A percentile compares a stretch with the other conserved stretches of the same genome.
phyloP scores from a whole-genome alignment of 2,329 filamentous ascomycete genomes.

The Fusarium tricinctum region DNA sequence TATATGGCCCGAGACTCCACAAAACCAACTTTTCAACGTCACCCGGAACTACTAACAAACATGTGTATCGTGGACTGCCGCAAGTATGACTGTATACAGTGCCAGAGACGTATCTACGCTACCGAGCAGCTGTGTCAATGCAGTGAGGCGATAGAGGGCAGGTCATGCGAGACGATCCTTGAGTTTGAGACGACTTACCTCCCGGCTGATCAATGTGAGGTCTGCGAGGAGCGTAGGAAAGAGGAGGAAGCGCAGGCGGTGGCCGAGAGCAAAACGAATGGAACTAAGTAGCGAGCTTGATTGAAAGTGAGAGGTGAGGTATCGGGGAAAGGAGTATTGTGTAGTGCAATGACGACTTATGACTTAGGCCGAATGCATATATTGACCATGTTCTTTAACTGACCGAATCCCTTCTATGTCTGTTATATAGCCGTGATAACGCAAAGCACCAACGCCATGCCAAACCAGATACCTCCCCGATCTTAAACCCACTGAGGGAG shows the following conservation, averaged over 20 bases:
- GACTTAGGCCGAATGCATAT: neutral
- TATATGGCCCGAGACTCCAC: neutral
- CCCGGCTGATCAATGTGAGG: slow-evolving; percentile 25
- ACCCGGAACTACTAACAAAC: neutral
- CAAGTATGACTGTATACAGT: slow-evolving; percentile 36
- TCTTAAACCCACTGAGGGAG: slow-evolving; percentile 63
- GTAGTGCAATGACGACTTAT: slow-evolving; percentile 1
- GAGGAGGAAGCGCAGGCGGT: slow-evolving; percentile 10
- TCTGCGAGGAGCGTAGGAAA: slow-evolving; percentile 29
- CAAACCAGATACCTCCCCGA: neutral
- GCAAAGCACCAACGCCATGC: slow-evolving; percentile 9
- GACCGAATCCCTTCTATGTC: slow-evolving; percentile 5
- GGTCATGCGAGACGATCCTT: slow-evolving; percentile 10
- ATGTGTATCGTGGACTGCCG: slow-evolving; percentile 28
- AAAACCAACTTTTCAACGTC: neutral
- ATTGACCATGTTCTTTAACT: neutral
- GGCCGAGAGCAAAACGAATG: slow-evolving; percentile 1
- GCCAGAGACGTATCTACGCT: slow-evolving; percentile 25
- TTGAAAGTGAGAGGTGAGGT: neutral
- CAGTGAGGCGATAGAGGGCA: neutral
- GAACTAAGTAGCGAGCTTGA: neutral
- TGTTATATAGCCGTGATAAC: slow-evolving; percentile 5
- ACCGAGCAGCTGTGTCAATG: slow-evolving; percentile 23
- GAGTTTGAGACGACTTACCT: slow-evolving; percentile 28
- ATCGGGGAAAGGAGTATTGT: neutral